Evolutionary conservation across 176 grass and related monocot genomes (phyloP).

Genomic region (Oryza australiensis): DNA sequence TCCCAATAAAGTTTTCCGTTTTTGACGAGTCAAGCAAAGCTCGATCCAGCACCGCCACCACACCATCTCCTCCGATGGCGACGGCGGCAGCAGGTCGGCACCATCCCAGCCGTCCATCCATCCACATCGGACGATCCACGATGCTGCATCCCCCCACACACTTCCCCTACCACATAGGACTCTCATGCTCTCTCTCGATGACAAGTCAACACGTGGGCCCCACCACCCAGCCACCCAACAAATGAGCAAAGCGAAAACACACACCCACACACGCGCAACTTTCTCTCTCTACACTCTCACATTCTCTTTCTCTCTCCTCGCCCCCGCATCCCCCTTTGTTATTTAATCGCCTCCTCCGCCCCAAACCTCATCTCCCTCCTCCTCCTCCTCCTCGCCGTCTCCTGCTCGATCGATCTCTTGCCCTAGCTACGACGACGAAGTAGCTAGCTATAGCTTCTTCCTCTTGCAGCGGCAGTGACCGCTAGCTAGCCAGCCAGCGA

Average conservation of each 20-base stretch:
- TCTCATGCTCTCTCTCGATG: not conserved
- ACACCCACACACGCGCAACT: too few species aligned
- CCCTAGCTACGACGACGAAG: not conserved
- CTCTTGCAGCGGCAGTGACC: not conserved
- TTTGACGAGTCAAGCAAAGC: conserved; percentile 24
- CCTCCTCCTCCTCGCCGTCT: not conserved
- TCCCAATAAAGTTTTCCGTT: not conserved
- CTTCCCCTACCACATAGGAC: conserved; percentile 31
- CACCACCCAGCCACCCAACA: conserved; percentile 7
- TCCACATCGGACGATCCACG: not conserved
- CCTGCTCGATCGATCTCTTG: not conserved
- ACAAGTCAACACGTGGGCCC: conserved; percentile 50
- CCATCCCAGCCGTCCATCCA: conserved; percentile 46
- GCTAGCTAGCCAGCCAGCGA: not conserved
- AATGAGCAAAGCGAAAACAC: not conserved
- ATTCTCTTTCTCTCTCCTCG: conserved; percentile 24
- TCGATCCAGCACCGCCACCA: conserved; percentile 30
- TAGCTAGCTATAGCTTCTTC: not conserved
- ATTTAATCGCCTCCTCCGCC: conserved; percentile 39
- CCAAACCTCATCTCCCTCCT: conserved; percentile 12
- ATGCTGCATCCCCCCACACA: not conserved
- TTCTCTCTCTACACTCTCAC: not conserved
- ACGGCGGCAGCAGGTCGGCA: conserved; percentile 51
- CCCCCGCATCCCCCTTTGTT: not conserved
- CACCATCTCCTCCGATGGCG: conserved; percentile 30